Evolutionary conservation across 192 early-diverging fungal species (phyloP), one percentile per base, ranked within the genome.

Genomic region (Backusella circina): DNA sequence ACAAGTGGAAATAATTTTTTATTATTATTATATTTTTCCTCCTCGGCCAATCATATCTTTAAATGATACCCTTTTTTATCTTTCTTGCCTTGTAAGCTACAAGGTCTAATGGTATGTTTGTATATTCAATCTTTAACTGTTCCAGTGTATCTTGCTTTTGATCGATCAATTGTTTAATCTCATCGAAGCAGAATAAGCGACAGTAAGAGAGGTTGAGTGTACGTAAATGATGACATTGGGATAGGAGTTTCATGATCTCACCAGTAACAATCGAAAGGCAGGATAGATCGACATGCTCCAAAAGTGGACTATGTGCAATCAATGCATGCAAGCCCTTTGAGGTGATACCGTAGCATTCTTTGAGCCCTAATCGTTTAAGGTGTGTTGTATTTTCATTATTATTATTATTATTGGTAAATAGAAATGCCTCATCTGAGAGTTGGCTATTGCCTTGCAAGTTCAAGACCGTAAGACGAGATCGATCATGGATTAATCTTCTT

Each of bases 131-230:
- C 18, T 26, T 71, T 21, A 41, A 33, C 21, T 51, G 26, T 18
- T 71, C 23, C 28, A 71, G 32, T 18, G 31, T 47, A 23, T 35
- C 32, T 12, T 47, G 18, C 2, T 28, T 47, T n/a, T 50, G 30
- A 21, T 71, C 71, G 26, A 64, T 54, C 31, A 73, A 13, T 15
- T 38, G 18, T 16, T 38, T 68, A 13, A 68, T 37, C n/a, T 33
- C 67, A 3, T 68, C n/a, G 23, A 23, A 37, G 10, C 33, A 68
- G 7, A 36, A 68, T 21, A 68, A 38, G 5, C n/a, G n/a, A 37
- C 71, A 73, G 1, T 73, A 37, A 12, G 71, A 73, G 16, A 73
- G 51, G 23, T 73, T n/a, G n/a, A 73, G 15, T 57, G 28, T 37
- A 35, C 21, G 8, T 26, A 73, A 13, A 6, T 18, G 12, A 26